Evolutionary conservation across 2,329 filamentous ascomycete genomes (phyloP).

Genomic region (Colletotrichum theobromicola): DNA sequence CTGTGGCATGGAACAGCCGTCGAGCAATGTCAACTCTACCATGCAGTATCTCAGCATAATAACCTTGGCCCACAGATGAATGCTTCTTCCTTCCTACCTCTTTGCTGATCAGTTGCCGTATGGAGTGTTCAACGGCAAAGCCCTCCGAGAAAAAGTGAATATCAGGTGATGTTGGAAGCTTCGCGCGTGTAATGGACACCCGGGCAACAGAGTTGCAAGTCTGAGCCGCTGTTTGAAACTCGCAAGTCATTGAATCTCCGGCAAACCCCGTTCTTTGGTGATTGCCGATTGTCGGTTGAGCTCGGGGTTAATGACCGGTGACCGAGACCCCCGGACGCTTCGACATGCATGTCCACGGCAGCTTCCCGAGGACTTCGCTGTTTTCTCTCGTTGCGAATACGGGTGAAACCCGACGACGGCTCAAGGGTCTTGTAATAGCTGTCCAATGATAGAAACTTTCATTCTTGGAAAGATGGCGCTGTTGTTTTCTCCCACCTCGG

Average conservation of each 20-base stretch:
- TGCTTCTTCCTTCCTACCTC: fast-evolving
- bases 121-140: neutral
- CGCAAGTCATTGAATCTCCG: neutral
- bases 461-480: neutral
- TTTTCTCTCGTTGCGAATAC: neutral
- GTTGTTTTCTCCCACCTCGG: too few species aligned
- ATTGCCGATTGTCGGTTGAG: neutral
- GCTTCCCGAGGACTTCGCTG: neutral
- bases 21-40: too few species aligned
- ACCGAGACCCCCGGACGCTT: neutral
- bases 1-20: too few species aligned
- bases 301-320: neutral
- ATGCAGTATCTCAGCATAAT: neutral
- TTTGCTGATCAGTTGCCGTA: neutral
- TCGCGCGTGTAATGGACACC: too few species aligned
- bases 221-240: neutral
- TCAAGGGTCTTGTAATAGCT: fast-evolving
- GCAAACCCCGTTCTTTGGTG: neutral
- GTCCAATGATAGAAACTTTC: neutral
- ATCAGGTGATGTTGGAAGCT: neutral
- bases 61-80: fast-evolving
- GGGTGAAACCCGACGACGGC: fast-evolving
- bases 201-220: neutral
- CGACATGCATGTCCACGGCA: neutral
- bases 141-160: neutral